phyloP scores from a whole-genome alignment of 2,329 filamentous ascomycete species.

The Neofusicoccum sp. region DNA sequence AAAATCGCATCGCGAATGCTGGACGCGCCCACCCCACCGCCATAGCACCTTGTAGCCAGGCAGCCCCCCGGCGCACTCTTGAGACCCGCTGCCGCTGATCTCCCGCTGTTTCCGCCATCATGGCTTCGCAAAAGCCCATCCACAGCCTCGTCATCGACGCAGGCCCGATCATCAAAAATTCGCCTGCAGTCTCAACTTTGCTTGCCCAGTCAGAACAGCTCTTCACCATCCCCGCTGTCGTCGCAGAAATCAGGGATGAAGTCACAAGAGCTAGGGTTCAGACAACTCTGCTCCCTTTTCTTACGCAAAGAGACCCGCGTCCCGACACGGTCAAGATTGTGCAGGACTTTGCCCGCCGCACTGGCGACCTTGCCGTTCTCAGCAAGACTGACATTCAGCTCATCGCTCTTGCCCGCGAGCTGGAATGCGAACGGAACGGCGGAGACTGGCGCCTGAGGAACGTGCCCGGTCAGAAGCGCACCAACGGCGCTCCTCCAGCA shows the following conservation, averaged over 20 bases:
- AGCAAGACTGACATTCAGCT: conserved; percentile 88
- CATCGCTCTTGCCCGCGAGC: conserved; percentile 84
- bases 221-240: conserved; percentile 75
- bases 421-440: conserved; percentile 89
- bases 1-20: conserved; percentile 6
- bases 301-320: conserved; percentile 71
- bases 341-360: conserved; percentile 80
- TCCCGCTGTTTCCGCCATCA: conserved; percentile 14
- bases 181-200: conserved; percentile 79
- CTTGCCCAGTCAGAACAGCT: conserved; percentile 67
- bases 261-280: conserved; percentile 78
- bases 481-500: conserved; percentile 66
- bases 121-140: conserved; percentile 60
- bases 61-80: neutral
- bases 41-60: neutral
- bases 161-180: conserved; percentile 90
- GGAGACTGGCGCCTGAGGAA: conserved; percentile 83
- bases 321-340: conserved; percentile 77
- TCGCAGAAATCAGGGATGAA: conserved; percentile 83
- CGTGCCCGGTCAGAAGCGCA: conserved; percentile 71
- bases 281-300: conserved; percentile 79
- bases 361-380: conserved; percentile 83
- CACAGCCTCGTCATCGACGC: conserved; percentile 86
- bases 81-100: too few species aligned
- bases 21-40: neutral